A percentile compares a stretch with the other conserved stretches of the same genome.
phyloP scores from a whole-genome alignment of 768 basidiomycete genomes.

The Artomyces pyxidatus region DNA sequence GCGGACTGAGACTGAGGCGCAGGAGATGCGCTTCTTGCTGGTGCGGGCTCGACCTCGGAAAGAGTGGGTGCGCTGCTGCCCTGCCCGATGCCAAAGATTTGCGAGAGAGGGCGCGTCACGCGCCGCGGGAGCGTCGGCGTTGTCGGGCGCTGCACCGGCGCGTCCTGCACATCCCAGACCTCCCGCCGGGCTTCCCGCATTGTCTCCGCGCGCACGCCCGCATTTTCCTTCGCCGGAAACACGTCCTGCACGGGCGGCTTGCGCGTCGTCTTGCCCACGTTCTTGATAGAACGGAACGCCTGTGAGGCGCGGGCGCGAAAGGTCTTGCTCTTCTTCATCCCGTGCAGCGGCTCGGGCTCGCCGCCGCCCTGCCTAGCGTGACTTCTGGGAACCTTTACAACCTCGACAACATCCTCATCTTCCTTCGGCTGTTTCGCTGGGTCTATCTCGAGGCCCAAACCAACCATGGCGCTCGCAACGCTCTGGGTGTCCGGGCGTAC shows the following conservation, averaged over 20 bases:
- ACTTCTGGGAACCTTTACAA: constrained; percentile 26
- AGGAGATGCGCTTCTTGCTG: constrained; percentile 1
- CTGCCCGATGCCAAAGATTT: constrained; percentile 20
- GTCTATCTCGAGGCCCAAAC: not conserved
- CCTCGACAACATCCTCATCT: constrained; percentile 28
- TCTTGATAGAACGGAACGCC: constrained; percentile 29
- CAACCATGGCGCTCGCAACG: constrained; percentile 8
- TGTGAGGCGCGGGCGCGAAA: constrained; percentile 27
- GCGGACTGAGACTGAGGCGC: constrained; percentile 9
- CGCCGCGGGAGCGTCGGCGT: constrained; percentile 18
- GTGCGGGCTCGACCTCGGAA: not conserved
- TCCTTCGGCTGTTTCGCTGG: constrained; percentile 12
- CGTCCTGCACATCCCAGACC: constrained; percentile 9
- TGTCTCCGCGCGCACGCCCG: not conserved
- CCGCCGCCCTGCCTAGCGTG: constrained; percentile 5
- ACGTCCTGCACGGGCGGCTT: constrained; percentile 7
- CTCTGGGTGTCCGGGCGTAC: not conserved
- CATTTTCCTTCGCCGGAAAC: constrained; percentile 6
- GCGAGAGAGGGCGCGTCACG: constrained; percentile 21
- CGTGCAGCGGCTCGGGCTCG: constrained; percentile 7
- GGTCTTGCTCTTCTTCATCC: constrained; percentile 24
- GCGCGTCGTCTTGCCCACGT: constrained; percentile 20
- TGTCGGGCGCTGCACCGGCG: constrained; percentile 10
- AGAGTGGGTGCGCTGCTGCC: constrained; percentile 1
- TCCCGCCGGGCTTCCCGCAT: constrained; percentile 1